Evolutionary conservation across 83 land plant species (phyloP).

Genomic region (Thuja plicata): DNA sequence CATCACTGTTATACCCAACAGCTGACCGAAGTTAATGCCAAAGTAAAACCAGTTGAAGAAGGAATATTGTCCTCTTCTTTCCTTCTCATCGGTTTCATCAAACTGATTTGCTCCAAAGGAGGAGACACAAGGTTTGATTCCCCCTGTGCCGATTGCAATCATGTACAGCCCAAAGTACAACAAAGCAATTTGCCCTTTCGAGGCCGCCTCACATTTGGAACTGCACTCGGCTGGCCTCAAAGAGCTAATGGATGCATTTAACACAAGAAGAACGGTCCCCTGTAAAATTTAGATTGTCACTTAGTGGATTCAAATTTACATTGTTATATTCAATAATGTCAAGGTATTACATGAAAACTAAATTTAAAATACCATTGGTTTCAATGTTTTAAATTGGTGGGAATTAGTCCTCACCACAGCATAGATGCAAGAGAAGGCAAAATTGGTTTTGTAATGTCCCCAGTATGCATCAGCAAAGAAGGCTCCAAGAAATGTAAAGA

Average conservation of each 20-base stretch:
- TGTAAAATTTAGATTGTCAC: not conserved
- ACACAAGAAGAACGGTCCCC: slow-evolving; percentile 36
- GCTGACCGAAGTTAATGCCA: slow-evolving; percentile 42
- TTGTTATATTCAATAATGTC: too few relatives aligned
- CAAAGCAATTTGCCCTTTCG: slow-evolving; percentile 19
- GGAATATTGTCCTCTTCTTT: slow-evolving; percentile 23
- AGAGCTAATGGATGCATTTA: slow-evolving; percentile 27
- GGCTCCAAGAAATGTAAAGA: slow-evolving; percentile 47
- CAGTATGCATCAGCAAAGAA: slow-evolving; percentile 61
- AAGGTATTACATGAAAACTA: too few relatives aligned
- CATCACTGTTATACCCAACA: slow-evolving; percentile 35
- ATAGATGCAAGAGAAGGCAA: slow-evolving; percentile 46
- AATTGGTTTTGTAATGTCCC: slow-evolving; percentile 51
- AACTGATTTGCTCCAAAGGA: slow-evolving; percentile 68
- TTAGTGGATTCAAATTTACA: too few relatives aligned
- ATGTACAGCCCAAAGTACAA: slow-evolving; percentile 31
- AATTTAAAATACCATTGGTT: too few relatives aligned
- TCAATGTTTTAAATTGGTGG: not conserved
- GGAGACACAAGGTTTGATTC: slow-evolving; percentile 63
- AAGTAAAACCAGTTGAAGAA: slow-evolving; percentile 69
- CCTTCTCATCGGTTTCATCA: slow-evolving; percentile 40
- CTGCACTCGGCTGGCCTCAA: slow-evolving; percentile 28
- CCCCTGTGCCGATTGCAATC: slow-evolving; percentile 58
- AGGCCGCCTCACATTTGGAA: slow-evolving; percentile 16
- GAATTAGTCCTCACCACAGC: slow-evolving; percentile 25